phyloP scores from a whole-genome alignment of 2,329 filamentous ascomycete genomes.

The Fusarium equiseti region DNA sequence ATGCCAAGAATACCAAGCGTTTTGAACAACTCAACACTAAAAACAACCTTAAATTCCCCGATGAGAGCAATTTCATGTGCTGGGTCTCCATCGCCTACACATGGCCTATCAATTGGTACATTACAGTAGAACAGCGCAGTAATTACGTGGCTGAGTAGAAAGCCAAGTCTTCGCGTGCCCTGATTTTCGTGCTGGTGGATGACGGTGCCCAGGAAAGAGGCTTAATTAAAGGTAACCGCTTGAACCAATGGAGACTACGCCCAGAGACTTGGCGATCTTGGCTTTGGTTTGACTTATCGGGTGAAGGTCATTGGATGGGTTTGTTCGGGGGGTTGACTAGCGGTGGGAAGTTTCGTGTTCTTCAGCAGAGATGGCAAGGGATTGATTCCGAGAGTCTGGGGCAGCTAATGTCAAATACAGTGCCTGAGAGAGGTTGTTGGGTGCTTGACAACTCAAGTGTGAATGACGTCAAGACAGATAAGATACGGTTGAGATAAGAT shows the following conservation, averaged over 20 bases:
- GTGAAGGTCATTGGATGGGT: not conserved
- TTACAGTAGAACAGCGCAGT: not conserved
- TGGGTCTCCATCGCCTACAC: not conserved
- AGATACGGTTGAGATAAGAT: not conserved
- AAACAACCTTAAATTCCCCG: constrained; percentile 4
- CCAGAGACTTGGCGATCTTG: constrained; percentile 25
- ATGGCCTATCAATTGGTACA: not conserved
- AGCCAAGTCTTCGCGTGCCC: constrained; percentile 12
- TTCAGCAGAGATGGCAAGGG: not conserved
- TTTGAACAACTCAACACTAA: constrained; percentile 25
- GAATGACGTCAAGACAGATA: not conserved
- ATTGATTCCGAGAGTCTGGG: not conserved
- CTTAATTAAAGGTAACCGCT: constrained; percentile 6
- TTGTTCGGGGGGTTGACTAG: not conserved
- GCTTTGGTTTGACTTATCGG: constrained; percentile 1
- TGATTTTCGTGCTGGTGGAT: constrained; percentile 11
- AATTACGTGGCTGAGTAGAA: not conserved
- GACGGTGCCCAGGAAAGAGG: constrained; percentile 30
- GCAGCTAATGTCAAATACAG: not conserved
- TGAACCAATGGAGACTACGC: constrained; percentile 4
- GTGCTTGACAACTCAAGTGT: not conserved
- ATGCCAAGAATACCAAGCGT: constrained; percentile 25
- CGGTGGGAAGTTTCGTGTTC: not conserved
- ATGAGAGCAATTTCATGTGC: not conserved
- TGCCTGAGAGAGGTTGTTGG: not conserved